Evolutionary conservation across 2,329 filamentous ascomycete species (phyloP), one percentile per base, ranked within the genome.

Genomic region (Ophiobolus disseminans): DNA sequence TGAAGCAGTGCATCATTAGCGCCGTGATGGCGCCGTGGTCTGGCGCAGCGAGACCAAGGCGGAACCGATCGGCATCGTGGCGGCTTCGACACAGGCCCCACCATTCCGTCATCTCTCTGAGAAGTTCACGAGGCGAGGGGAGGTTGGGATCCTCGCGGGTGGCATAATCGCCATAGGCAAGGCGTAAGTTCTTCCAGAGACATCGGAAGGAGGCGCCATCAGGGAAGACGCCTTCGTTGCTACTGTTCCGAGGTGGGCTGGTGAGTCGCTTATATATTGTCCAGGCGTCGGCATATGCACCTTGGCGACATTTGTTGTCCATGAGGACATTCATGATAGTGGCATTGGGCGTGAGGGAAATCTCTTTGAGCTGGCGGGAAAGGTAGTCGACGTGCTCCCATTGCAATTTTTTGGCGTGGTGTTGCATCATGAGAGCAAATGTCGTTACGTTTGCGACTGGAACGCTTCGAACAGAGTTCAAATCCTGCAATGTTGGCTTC

Each of bases 301-400:
- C 65, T 55, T 65, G 55, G 2, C 65, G 62, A 30, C 62, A 60
- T 28, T 62, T 53, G 40, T 62, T 68, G 32, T 68, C 59, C 38
- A 74, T 64, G 13, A 71, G 48, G 11, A 68, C 53, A 36, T 71
- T 73, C 65, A 73, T 63, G n/a, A 72, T 58, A 0, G 47, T 55
- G 1, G 50, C 38, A 42, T 69, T 67, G 5, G 65, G 61, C 6
- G 30, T 36, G 5, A 72, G 48, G 11, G 46, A 21, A 2, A 52
- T 42, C 21, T 62, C 43, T 30, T 61, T 55, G n/a, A 73, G 42
- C 30, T 60, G 61, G 20, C 63, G 61, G 3, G 50, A 25, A 2
- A 74, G 57, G 37, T 69, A 72, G 13, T 70, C 63, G n/a, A 71
- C 63, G 31, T 70, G 63, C 25, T 73, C 62, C 69, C 65, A 69